phyloP scores from a whole-genome alignment of 306 rosid genomes.

The Abrus precatorius region DNA sequence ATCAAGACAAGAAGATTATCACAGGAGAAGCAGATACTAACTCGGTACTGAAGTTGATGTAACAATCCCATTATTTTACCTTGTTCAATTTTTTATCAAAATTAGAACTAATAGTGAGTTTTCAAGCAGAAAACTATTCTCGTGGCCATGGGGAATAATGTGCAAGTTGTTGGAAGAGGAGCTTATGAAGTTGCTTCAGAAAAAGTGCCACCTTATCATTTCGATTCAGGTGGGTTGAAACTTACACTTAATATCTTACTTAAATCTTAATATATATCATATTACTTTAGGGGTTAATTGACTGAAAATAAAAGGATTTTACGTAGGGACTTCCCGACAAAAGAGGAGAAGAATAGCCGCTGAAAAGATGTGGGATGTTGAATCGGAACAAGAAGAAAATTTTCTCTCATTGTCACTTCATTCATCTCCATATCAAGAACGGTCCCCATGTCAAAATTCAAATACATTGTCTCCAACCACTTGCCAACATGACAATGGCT shows the following conservation, averaged over 20 bases:
- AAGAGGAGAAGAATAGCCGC: conserved; percentile 71
- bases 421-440: conserved; percentile 86
- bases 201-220: conserved; percentile 46
- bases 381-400: conserved; percentile 82
- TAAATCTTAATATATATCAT: background rate
- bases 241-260: background rate
- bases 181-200: conserved; percentile 51
- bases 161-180: conserved; percentile 49
- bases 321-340: conserved; percentile 65
- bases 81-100: conserved; percentile 11
- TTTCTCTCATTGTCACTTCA: conserved; percentile 83
- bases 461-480: conserved; percentile 54
- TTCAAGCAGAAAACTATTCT: conserved; percentile 60
- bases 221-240: conserved; percentile 63
- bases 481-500: conserved; percentile 39
- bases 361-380: conserved; percentile 63
- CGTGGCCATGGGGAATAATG: conserved; percentile 64
- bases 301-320: background rate
- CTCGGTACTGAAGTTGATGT: conserved; percentile 51
- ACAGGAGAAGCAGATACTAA: conserved; percentile 48
- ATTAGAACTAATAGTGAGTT: conserved; percentile 34
- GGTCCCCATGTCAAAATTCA: conserved; percentile 52
- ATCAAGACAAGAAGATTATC: conserved; percentile 57
- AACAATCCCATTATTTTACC: conserved; percentile 1
- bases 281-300: background rate